Evolutionary conservation across 768 basidiomycete species (phyloP).

Genomic region (Suillus plorans): DNA sequence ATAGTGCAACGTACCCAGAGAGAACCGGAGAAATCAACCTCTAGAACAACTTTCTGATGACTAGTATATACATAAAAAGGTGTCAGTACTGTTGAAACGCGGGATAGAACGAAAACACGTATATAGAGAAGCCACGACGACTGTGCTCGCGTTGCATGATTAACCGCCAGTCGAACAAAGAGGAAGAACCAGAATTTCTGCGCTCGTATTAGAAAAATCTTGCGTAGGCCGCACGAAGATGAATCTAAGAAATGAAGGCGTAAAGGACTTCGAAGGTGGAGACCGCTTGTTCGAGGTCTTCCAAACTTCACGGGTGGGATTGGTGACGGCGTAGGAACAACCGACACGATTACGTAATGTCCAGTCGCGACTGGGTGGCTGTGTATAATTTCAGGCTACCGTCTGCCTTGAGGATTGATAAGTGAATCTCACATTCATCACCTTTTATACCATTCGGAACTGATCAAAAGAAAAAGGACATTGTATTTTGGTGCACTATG

Average conservation of each 20-base stretch:
- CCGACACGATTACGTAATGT: conserved; percentile 32
- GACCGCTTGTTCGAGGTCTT: conserved; percentile 11
- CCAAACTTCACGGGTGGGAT: conserved; percentile 18
- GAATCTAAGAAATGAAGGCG: conserved; percentile 1
- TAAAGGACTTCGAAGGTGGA: conserved; percentile 6
- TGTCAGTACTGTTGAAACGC: conserved; percentile 40
- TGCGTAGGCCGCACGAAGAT: not conserved
- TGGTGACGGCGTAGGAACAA: conserved; percentile 27
- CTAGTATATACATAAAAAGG: conserved; percentile 67
- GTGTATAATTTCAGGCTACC: conserved; percentile 5
- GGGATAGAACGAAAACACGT: conserved; percentile 49
- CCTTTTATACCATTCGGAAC: conserved; percentile 5
- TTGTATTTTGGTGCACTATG: conserved; percentile 42
- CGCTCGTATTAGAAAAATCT: not conserved
- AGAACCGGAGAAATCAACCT: conserved; percentile 88
- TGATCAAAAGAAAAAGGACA: not conserved
- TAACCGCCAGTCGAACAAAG: conserved; percentile 12
- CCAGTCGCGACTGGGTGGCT: conserved; percentile 7
- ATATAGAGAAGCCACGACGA: conserved; percentile 88
- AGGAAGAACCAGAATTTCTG: not conserved
- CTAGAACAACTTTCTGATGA: conserved; percentile 94
- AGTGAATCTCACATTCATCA: conserved; percentile 5
- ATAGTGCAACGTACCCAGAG: conserved; percentile 63
- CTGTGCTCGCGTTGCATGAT: conserved; percentile 73
- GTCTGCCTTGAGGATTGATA: conserved; percentile 6